Base-by-base conservation (phyloP, 768 basidiomycete genomes). In the Boletus rubropictus region DNA sequence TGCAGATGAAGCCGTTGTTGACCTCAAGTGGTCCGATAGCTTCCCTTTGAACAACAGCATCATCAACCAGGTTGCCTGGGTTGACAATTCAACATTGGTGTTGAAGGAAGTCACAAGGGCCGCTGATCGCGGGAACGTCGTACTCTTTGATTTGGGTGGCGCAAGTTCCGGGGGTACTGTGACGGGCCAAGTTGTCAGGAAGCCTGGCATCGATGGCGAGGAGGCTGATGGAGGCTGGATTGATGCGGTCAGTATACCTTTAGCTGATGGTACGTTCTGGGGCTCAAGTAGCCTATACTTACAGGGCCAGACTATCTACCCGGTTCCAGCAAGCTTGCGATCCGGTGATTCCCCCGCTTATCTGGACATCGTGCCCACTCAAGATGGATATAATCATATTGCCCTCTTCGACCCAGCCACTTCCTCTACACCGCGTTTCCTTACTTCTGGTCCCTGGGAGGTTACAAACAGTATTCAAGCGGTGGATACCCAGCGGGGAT, bases 181-280 rank as follows among this genome's bases (percentile, higher is more conserved):
- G 10, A 58, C 56, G 27, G 81, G 83, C 7, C 60, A 55, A 38
- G 80, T 90, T 12, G 86, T 91, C 7, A 72, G 95, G 48, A 83
- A 73, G 50, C 72, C 95, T 9, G 95, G 93, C 4, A 77, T 80
- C 60, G 61, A 82, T 29, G 95, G 90, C 6, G 94, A 93, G 57
- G 77, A 95, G 59, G 86, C 82, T 0, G 95, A 96, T 59, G 81
- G 81, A 31, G 96, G 96, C 1, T 99, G 96, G 96, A 91, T 97
- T 51, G 89, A 97, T 42, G 70, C 79, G 50, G 92, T 90, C 53
- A 50, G 84, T 72, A 25, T 44, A 39, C 21, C 15, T 22, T 49
- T 35, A n/a, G 38, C 22, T 49, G 39, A 45, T 36, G n/a, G 17
- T 28, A 44, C 22, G 46, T 35, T 42, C 34, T 17, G 38, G 17